Evolutionary conservation across 2,329 filamentous ascomycete species (phyloP), one percentile per base, ranked within the genome.

Genomic region (Pyrenophora seminiperda): DNA sequence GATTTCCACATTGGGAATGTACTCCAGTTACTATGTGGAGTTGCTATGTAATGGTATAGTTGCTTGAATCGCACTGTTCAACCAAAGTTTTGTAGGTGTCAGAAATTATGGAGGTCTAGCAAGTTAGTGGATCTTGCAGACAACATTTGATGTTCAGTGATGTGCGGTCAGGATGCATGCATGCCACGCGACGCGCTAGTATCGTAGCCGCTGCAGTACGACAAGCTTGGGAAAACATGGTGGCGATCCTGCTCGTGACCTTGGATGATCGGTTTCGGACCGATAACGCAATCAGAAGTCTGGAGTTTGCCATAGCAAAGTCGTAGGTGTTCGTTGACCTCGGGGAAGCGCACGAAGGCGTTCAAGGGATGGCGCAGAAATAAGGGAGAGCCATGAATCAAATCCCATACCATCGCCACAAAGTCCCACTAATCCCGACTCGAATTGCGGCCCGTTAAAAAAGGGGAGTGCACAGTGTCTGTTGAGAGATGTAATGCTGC

Each of bases 151-250:
- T 32, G 20, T 41, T 29, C 17, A 36, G 32, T 27, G 24, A 45
- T 22, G 24, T 30, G 42, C 42, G 32, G 42, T 38, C 7, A 27
- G 32, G 18, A 39, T 42, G 32, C 27, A 27, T 33, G 37, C 30
- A 30, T 5, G 29, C 30, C 32, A 41, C 41, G 40, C 24, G 18
- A 36, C 15, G 13, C 31, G 36, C 29, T 40, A 41, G 36, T 44
- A 27, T 38, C 20, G 22, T 14, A 11, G 19, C 24, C 18, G 15
- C 33, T 18, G 11, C 9, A 18, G 29, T 18, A 31, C 37, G 33
- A 41, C 9, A 10, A 27, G 9, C 24, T 27, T 27, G 29, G 20
- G 37, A 38, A 31, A 36, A 36, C 31, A 37, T 15, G 43, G 19
- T n/a, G 37, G 38, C 31, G 17, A 3, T 29, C 24, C 18, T 40